phyloP scores from a whole-genome alignment of 2,329 filamentous ascomycete species.

The Onygena corvina region DNA sequence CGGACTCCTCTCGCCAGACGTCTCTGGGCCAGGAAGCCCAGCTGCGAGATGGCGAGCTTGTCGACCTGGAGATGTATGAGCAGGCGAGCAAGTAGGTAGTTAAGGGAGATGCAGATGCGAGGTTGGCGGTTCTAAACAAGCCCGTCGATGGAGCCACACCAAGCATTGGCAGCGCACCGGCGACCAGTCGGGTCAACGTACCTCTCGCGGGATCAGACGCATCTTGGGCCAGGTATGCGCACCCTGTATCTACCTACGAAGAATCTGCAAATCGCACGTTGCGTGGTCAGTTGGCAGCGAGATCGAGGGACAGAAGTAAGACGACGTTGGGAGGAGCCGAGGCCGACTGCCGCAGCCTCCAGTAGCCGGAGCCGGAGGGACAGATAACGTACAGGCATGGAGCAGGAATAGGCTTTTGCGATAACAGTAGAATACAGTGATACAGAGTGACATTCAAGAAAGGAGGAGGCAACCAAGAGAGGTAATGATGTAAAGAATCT shows the following conservation, averaged over 20 bases:
- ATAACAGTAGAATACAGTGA: not conserved
- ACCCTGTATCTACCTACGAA: not conserved
- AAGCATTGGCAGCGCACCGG: slow-evolving; percentile 15
- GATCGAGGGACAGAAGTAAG: too few relatives aligned
- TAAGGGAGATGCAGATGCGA: not conserved
- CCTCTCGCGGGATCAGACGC: slow-evolving; percentile 39
- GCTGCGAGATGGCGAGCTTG: slow-evolving; percentile 86
- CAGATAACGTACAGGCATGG: too few relatives aligned
- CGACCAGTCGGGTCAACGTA: slow-evolving; percentile 33
- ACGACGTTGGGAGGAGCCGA: too few relatives aligned
- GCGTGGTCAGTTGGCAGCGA: not conserved
- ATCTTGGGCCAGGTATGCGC: slow-evolving; percentile 21
- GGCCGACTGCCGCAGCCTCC: too few relatives aligned
- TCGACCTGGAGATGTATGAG: slow-evolving; percentile 58
- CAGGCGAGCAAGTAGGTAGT: too few relatives aligned
- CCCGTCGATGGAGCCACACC: slow-evolving; percentile 9
- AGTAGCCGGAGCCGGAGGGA: too few relatives aligned
- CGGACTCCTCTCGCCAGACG: slow-evolving; percentile 77
- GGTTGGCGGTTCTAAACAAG: not conserved
- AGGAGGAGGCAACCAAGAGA: not conserved
- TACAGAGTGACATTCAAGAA: not conserved
- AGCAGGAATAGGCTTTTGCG: not conserved
- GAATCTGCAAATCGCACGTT: too few relatives aligned
- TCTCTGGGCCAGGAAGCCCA: slow-evolving; percentile 75
- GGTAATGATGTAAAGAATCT: not conserved